Percentiles rank a stretch among this genome's conserved stretches.
Evolutionary conservation across 352 stramenopile species (phyloP).

Genomic region (Phytophthora boehmeriae): DNA sequence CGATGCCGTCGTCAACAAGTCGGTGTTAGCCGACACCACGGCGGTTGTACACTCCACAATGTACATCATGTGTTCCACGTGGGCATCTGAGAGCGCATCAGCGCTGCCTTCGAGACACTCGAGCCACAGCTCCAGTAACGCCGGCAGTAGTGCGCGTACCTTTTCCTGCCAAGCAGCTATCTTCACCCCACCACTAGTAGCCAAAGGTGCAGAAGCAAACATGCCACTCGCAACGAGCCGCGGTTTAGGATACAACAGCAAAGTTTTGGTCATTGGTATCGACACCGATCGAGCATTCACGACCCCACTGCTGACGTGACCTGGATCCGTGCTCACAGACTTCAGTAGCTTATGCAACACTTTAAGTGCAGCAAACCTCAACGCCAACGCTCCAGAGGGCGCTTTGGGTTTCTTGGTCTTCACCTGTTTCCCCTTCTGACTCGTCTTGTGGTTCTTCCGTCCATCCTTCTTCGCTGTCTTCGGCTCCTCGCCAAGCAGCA

Average conservation of each 20-base stretch:
- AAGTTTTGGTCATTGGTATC: slow-evolving; percentile 38
- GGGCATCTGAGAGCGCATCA: slow-evolving; percentile 63
- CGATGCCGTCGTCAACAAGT: slow-evolving; percentile 29
- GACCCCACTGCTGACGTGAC: not conserved
- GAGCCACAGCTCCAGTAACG: slow-evolving; percentile 78
- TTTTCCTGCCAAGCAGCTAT: slow-evolving; percentile 67
- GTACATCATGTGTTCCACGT: slow-evolving; percentile 77
- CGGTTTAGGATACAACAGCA: slow-evolving; percentile 61
- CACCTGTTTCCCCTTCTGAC: slow-evolving; percentile 33
- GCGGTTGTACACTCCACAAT: slow-evolving; percentile 75
- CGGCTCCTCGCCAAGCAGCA: slow-evolving; percentile 38
- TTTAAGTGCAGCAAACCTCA: slow-evolving; percentile 66
- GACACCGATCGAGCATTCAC: slow-evolving; percentile 14
- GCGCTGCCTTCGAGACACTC: slow-evolving; percentile 64
- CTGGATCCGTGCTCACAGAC: slow-evolving; percentile 41
- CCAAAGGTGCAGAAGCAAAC: slow-evolving; percentile 23
- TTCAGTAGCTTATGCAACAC: slow-evolving; percentile 71
- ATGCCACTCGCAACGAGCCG: slow-evolving; percentile 39
- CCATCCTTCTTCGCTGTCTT: slow-evolving; percentile 21
- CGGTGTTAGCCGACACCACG: slow-evolving; percentile 57
- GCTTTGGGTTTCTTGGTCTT: slow-evolving; percentile 49
- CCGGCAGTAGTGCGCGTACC: slow-evolving; percentile 54
- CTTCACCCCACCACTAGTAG: slow-evolving; percentile 23
- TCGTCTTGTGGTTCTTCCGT: slow-evolving; percentile 10
- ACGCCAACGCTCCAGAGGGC: slow-evolving; percentile 44